Conservation (phyloP, 306 rosid genomes). For the Pterocarpus macrocarpus region DNA sequence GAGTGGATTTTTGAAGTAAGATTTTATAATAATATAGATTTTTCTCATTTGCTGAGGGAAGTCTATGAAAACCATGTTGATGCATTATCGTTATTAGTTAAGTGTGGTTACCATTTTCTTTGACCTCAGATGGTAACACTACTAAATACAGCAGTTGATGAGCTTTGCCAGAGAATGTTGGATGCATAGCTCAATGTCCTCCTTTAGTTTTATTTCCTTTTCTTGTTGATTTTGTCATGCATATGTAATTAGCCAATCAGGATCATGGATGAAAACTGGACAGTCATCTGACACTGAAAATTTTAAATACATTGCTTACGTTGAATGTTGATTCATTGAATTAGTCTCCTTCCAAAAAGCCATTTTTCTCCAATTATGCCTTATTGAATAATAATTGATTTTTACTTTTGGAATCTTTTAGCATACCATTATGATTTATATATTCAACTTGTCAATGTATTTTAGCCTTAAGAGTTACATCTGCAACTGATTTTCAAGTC, state of each 20-base stretch:
- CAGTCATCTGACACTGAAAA: conserved; percentile 8
- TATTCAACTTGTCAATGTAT: conserved; percentile 1
- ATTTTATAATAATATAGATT: not conserved
- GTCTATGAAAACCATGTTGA: not conserved
- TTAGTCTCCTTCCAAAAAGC: not conserved
- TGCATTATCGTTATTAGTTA: not conserved
- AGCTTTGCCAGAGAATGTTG: conserved; percentile 5
- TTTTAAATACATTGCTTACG: conserved; percentile 7
- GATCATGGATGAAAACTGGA: conserved; percentile 25
- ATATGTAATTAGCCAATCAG: not conserved
- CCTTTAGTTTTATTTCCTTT: not conserved
- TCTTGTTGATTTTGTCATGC: conserved; percentile 23
- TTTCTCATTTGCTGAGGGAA: not conserved
- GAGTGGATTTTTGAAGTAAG: conserved; percentile 4
- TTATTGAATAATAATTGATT: conserved; percentile 1
- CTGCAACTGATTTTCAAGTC: conserved; percentile 1
- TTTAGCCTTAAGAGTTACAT: conserved; percentile 1
- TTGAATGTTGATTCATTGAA: conserved; percentile 30
- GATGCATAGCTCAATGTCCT: conserved; percentile 4
- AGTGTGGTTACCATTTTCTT: not conserved
- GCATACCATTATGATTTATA: not conserved
- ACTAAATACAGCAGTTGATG: not conserved
- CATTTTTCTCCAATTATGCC: conserved; percentile 4
- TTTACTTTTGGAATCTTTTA: not conserved
- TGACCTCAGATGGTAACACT: not conserved